Conservation (phyloP, 345 rosid species). For the Litchi chinensis region DNA sequence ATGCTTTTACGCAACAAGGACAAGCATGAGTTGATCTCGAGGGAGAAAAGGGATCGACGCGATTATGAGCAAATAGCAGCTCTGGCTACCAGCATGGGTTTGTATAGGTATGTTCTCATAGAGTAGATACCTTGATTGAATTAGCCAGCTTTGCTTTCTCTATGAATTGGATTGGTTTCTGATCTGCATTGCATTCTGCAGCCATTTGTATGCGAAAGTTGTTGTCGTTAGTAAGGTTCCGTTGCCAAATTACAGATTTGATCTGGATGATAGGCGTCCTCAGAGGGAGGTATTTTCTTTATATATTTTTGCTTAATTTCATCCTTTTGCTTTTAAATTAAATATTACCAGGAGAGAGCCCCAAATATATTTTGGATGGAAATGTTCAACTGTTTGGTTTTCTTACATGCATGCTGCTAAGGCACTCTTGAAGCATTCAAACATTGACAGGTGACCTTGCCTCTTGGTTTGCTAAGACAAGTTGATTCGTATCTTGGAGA, state of each 20-base stretch:
- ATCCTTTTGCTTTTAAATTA: neutral
- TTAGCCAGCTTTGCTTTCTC: neutral
- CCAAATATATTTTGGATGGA: neutral
- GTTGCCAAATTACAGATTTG: slow-evolving; percentile 95
- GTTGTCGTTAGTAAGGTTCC: slow-evolving; percentile 89
- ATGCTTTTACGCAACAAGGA: slow-evolving; percentile 53
- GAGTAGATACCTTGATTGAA: slow-evolving; percentile 2
- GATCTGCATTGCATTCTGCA: slow-evolving; percentile 41
- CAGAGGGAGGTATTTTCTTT: slow-evolving; percentile 74
- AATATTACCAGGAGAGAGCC: neutral
- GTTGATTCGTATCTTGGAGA: slow-evolving; percentile 64
- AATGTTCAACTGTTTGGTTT: neutral
- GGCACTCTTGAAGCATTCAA: slow-evolving; percentile 16
- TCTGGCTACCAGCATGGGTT: slow-evolving; percentile 72
- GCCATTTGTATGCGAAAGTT: slow-evolving; percentile 77
- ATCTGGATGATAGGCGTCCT: slow-evolving; percentile 88
- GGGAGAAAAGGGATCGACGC: slow-evolving; percentile 83
- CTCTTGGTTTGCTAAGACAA: slow-evolving; percentile 59
- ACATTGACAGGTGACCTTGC: slow-evolving; percentile 62
- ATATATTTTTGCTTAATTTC: neutral
- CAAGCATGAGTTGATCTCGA: slow-evolving; percentile 73
- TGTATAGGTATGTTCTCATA: slow-evolving; percentile 59
- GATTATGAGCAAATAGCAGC: slow-evolving; percentile 75
- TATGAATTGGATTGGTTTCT: slow-evolving; percentile 22
- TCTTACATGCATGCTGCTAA: slow-evolving; percentile 9